Base-by-base conservation (phyloP, 2,329 filamentous ascomycete species). In the Aspergillus sp. region DNA sequence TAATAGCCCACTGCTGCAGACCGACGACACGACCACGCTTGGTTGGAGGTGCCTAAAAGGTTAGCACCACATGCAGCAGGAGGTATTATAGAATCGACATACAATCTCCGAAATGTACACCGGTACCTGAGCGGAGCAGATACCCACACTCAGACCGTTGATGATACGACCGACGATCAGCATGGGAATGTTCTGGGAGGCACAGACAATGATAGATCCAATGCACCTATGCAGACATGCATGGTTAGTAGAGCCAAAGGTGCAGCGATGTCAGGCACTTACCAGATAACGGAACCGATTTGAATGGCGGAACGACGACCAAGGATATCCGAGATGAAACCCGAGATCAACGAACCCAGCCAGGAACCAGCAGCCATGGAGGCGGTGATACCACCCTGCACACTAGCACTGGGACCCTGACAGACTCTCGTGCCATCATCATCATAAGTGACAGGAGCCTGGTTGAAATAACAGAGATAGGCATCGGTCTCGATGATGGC, bases 341-440 rank as follows among this genome's bases (percentile, higher is more conserved):
- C 76, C 23, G 85, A 87, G 52, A 76, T 60, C 45, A 88, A 74
- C 60, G 85, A 84, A 56, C 85, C 89, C 9, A 89, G 74, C 63
- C 90, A 86, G 4, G 88, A 91, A 15, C 90, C 89, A 51, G 85
- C 89, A 15, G 89, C 86, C 89, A 92, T 91, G 2, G 89, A 80
- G 21, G 88, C 88, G 2, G 88, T 90, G 72, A 91, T 91, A 49
- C 84, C 88, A 48, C 88, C 89, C 74, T 91, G 89, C 0, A 82
- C 79, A 65, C 84, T 67, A 5, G 81, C 69, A 5, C 63, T 76
- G 6, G 84, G 83, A 36, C 85, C 85, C 25, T 63, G 66, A 43
- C 72, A 62, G 70, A 71, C 43, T 13, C 61, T 64, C 13, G 63
- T 43, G 9, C 74, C 70, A 15, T 76, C 25, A 1, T 72, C 67